Base-by-base conservation (phyloP, 164 flowering plant species). In the Buxus sempervirens region DNA sequence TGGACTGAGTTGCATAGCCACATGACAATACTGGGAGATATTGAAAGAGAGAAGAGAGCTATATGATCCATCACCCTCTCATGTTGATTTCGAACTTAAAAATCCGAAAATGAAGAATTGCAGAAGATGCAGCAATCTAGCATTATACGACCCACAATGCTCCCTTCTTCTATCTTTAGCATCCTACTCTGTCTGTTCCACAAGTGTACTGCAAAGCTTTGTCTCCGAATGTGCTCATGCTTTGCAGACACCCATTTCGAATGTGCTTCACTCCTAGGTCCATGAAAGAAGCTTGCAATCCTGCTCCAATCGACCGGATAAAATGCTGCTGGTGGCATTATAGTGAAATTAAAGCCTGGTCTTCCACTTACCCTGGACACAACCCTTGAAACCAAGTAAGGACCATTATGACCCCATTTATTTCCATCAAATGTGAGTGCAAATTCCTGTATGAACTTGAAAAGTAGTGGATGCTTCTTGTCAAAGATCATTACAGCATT, bases 371-470 rank as follows among this genome's bases (percentile, higher is more conserved):
- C 62, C 71, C 90, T 86, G 0, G 81, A 62, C 49, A 84, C 96
- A 22, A 95, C 98, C 65, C 98, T 86, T 5, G 98, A 95, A 9
- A 92, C 97, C 68, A 95, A 59, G 70, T 90, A 89, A 62, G 98
- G 98, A 4, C 98, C 98, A 75, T 95, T 95, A 73, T 95, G 91
- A 15, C 98, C 98, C 98, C 98, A 95, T 67, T 84, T 95, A 71
- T 83, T 89, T 13, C 98, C 97, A 72, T 95, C 73, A 41, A 92
- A 95, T 0, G 97, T 89, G 19, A 77, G 80, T 8, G 97, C 84
- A 70, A 95, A 92, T 79, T 95, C 98, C 67, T 86, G 72, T 21
- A 95, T 92, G 76, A 95, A 92, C 72, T 85, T 81, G 76, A 63
- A 68, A 9, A 95, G 69, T 8, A 95, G 71, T 0, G 94, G 97